These are phyloP conservation scores for Lanzia echinophila DNA, from an alignment of 2,329 filamentous ascomycete species.

Conservation along the genomic window DNA sequence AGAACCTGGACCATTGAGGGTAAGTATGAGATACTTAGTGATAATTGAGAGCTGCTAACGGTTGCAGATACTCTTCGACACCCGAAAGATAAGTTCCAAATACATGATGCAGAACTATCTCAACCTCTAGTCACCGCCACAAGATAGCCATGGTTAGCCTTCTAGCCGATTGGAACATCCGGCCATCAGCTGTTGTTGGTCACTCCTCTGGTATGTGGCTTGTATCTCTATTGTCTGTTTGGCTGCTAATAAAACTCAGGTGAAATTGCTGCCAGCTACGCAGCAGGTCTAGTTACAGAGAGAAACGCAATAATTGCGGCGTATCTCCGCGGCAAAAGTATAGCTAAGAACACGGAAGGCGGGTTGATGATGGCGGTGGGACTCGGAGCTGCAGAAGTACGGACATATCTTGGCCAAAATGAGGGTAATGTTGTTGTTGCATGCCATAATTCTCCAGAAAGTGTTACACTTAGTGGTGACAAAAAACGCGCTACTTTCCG, in stretches of 20 bases:
- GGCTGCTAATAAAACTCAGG: conserved; percentile 27
- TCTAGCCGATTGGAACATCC: conserved; percentile 36
- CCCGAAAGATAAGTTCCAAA: neutral
- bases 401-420: too few species aligned
- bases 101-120: conserved; percentile 22
- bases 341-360: conserved; percentile 3
- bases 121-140: conserved; percentile 41
- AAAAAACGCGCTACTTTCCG: conserved; percentile 5
- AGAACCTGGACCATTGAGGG: too few species aligned
- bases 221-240: neutral
- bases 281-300: conserved; percentile 30
- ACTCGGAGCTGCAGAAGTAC: conserved; percentile 7
- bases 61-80: neutral
- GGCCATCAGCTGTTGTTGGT: conserved; percentile 34
- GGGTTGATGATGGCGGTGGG: conserved; percentile 26
- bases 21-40: too few species aligned
- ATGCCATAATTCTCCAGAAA: conserved; percentile 24
- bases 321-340: conserved; percentile 32
- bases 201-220: conserved; percentile 38
- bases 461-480: conserved; percentile 23
- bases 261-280: conserved; percentile 42
- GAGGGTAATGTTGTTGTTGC: conserved; percentile 16
- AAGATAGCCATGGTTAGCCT: conserved; percentile 39
- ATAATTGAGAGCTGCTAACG: too few species aligned
- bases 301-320: conserved; percentile 37